phyloP scores from a whole-genome alignment of 192 early-diverging fungal species.

The Dispira parvispora region DNA sequence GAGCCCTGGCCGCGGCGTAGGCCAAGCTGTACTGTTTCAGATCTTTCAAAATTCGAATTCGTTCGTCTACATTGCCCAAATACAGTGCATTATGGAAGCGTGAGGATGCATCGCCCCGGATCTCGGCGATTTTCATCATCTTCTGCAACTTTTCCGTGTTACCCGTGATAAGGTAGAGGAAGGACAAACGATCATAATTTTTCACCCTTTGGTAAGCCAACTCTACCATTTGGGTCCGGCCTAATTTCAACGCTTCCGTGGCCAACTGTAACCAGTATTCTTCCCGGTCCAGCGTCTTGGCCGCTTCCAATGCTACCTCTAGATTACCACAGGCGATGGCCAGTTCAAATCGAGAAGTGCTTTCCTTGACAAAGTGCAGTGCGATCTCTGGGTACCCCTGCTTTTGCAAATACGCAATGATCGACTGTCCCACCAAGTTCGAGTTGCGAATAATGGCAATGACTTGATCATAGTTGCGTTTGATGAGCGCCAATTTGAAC shows the following conservation, averaged over 20 bases:
- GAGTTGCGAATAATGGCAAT: conserved; percentile 89
- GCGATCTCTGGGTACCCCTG: conserved; percentile 99
- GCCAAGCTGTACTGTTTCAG: conserved; percentile 82
- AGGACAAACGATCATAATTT: conserved; percentile 85
- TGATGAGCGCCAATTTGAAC: conserved; percentile 88
- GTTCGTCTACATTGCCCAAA: conserved; percentile 84
- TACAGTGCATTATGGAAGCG: conserved; percentile 87
- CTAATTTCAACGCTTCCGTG: conserved; percentile 76
- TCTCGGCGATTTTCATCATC: conserved; percentile 89
- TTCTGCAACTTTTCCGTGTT: conserved; percentile 80
- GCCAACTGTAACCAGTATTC: conserved; percentile 85
- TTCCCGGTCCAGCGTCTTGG: conserved; percentile 72
- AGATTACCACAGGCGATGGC: conserved; percentile 95
- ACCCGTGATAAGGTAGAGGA: conserved; percentile 88
- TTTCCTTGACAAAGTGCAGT: conserved; percentile 95
- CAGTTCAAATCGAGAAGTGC: conserved; percentile 88
- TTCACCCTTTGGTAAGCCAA: conserved; percentile 80
- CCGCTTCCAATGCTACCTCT: conserved; percentile 88
- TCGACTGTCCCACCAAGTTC: conserved; percentile 93
- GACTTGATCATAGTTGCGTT: conserved; percentile 90
- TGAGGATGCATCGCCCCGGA: conserved; percentile 68
- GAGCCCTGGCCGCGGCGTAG: conserved; percentile 78
- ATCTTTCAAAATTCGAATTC: conserved; percentile 64
- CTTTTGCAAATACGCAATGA: conserved; percentile 98
- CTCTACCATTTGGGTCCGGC: conserved; percentile 72